Conservation (phyloP, 257 asterid species). For the Capsicum baccatum region DNA sequence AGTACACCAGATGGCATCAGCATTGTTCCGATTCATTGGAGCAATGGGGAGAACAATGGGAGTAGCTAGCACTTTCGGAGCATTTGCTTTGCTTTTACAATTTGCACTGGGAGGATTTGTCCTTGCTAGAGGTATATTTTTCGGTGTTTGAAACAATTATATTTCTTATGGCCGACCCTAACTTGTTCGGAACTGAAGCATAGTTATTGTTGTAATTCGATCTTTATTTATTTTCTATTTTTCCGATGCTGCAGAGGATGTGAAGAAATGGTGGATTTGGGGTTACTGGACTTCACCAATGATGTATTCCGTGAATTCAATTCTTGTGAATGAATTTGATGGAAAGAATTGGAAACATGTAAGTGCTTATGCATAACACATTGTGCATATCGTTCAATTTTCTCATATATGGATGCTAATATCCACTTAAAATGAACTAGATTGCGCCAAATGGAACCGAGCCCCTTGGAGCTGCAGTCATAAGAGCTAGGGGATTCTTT, state of each 20-base stretch:
- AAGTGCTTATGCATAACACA: constrained; percentile 33
- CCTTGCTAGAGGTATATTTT: constrained; percentile 58
- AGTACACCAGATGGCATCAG: constrained; percentile 54
- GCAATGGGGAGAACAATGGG: constrained; percentile 72
- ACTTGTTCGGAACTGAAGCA: neutral
- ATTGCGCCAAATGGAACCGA: constrained; percentile 43
- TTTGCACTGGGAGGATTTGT: constrained; percentile 75
- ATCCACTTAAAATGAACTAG: neutral
- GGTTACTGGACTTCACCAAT: constrained; percentile 73
- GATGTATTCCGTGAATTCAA: constrained; percentile 76
- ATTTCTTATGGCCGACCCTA: neutral
- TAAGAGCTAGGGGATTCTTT: constrained; percentile 53
- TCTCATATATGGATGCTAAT: constrained; percentile 18
- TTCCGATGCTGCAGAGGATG: constrained; percentile 51
- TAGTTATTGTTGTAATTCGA: neutral
- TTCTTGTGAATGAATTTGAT: constrained; percentile 64
- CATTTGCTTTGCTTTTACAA: constrained; percentile 60
- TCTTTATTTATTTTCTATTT: neutral
- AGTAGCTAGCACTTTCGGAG: constrained; percentile 70
- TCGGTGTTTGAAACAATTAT: neutral
- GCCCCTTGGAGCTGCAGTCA: constrained; percentile 46
- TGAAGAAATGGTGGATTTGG: constrained; percentile 79
- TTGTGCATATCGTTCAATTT: neutral
- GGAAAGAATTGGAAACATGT: constrained; percentile 69
- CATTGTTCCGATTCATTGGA: constrained; percentile 68